Evolutionary conservation across 768 basidiomycete genomes (phyloP).

Genomic region (Boletus reticuloceps): DNA sequence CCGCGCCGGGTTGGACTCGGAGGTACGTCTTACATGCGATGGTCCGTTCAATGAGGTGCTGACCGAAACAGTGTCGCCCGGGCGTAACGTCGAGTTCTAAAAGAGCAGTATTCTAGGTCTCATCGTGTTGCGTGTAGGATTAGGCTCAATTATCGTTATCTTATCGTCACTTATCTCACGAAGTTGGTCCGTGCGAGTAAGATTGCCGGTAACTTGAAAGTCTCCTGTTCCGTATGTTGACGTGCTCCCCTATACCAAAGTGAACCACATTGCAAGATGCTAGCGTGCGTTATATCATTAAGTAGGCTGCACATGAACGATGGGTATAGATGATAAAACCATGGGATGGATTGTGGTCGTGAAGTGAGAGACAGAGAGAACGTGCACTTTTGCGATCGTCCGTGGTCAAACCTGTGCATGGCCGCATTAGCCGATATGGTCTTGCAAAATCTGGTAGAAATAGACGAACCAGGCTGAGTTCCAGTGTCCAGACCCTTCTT

Average conservation of each 20-base stretch:
- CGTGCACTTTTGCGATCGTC: conserved; percentile 1
- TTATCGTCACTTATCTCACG: not conserved
- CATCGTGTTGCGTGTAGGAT: not conserved
- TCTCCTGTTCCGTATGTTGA: not conserved
- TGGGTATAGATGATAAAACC: conserved; percentile 26
- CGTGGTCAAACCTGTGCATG: conserved; percentile 18
- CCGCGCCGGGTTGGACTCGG: fast-evolving
- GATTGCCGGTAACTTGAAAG: too few species aligned
- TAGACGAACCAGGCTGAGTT: conserved; percentile 79
- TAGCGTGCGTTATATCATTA: conserved; percentile 28
- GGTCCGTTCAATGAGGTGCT: not conserved
- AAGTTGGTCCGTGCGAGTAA: too few species aligned
- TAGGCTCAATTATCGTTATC: not conserved
- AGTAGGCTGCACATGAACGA: conserved; percentile 25
- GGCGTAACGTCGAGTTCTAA: too few species aligned
- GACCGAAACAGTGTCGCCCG: not conserved
- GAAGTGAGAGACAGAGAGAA: conserved; percentile 11
- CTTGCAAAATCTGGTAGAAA: not conserved
- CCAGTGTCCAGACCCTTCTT: conserved; percentile 95
- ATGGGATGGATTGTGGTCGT: conserved; percentile 18
- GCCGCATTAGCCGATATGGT: not conserved
- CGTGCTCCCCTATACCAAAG: not conserved
- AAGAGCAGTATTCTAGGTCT: too few species aligned
- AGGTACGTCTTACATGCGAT: conserved; percentile 1
- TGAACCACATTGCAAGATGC: conserved; percentile 20